phyloP scores from a whole-genome alignment of 1,139 yeast species.

The Wickerhamomyces sp. region DNA sequence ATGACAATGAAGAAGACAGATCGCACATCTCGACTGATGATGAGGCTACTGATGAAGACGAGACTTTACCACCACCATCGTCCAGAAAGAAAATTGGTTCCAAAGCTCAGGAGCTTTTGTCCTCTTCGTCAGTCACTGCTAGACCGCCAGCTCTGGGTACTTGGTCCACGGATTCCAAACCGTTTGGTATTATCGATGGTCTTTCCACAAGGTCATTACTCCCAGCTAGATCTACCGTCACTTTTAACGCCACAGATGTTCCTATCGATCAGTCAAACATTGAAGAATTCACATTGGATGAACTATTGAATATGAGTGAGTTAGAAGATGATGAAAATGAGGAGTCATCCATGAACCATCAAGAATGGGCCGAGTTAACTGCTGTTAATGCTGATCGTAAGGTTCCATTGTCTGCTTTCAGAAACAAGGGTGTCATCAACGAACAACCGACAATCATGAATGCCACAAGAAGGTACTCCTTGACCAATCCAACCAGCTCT shows the following conservation, averaged over 20 bases:
- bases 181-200: conserved; percentile 93
- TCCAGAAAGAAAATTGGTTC: conserved; percentile 56
- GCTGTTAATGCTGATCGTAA: conserved; percentile 37
- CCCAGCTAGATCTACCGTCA: conserved; percentile 24
- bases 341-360: conserved; percentile 31
- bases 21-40: conserved; percentile 39
- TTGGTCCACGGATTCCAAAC: conserved; percentile 82
- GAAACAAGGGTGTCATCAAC: conserved; percentile 58
- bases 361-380: conserved; percentile 49
- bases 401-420: conserved; percentile 83
- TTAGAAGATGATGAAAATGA: conserved; percentile 72
- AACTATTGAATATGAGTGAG: conserved; percentile 81
- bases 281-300: conserved; percentile 77
- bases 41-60: conserved; percentile 91
- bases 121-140: conserved; percentile 77
- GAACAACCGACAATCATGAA: conserved; percentile 24
- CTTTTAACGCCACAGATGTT: conserved; percentile 8
- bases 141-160: conserved; percentile 91
- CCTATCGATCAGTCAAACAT: conserved; percentile 28
- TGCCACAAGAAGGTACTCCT: conserved; percentile 21
- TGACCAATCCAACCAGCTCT: conserved; percentile 5
- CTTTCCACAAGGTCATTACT: conserved; percentile 75
- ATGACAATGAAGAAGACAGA: conserved; percentile 30
- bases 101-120: conserved; percentile 79
- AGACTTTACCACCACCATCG: conserved; percentile 62